A percentile compares a stretch with the other conserved stretches of the same genome.
Evolutionary conservation across 495 filamentous ascomycete species (phyloP).

Genomic region (Arthonia radiata): DNA sequence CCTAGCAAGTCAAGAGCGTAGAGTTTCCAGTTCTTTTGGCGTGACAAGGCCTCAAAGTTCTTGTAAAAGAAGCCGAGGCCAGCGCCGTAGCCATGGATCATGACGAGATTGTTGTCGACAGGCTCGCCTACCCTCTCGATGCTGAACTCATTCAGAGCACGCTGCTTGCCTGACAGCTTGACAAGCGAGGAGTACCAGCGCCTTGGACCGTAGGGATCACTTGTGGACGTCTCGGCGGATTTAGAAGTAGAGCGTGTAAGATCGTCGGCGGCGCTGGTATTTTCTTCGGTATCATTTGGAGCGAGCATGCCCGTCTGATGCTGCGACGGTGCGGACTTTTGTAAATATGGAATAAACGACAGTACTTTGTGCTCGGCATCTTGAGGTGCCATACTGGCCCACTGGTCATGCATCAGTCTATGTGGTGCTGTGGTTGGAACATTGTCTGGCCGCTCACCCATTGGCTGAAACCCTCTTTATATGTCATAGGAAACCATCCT

Average conservation of each 20-base stretch:
- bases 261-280: constrained; percentile 14
- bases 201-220: constrained; percentile 68
- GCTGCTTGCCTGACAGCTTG: constrained; percentile 56
- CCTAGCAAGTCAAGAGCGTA: constrained; percentile 83
- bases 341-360: constrained; percentile 63
- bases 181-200: constrained; percentile 73
- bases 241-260: constrained; percentile 17
- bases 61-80: constrained; percentile 94
- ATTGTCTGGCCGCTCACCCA: no score
- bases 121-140: constrained; percentile 62
- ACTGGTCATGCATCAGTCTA: constrained; percentile 24
- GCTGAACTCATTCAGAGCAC: constrained; percentile 78
- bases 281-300: constrained; percentile 12
- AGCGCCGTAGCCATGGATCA: constrained; percentile 92
- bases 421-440: background rate
- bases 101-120: constrained; percentile 65
- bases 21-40: constrained; percentile 59
- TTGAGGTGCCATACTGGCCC: constrained; percentile 59
- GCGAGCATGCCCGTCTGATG: constrained; percentile 34
- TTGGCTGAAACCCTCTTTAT: constrained; percentile 75
- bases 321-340: constrained; percentile 46
- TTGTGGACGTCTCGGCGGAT: constrained; percentile 25
- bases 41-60: constrained; percentile 72
- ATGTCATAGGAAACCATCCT: constrained; percentile 57
- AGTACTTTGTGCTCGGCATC: constrained; percentile 76